phyloP scores from a whole-genome alignment of 176 grass and related monocot species.

The Eleusine coracana region DNA sequence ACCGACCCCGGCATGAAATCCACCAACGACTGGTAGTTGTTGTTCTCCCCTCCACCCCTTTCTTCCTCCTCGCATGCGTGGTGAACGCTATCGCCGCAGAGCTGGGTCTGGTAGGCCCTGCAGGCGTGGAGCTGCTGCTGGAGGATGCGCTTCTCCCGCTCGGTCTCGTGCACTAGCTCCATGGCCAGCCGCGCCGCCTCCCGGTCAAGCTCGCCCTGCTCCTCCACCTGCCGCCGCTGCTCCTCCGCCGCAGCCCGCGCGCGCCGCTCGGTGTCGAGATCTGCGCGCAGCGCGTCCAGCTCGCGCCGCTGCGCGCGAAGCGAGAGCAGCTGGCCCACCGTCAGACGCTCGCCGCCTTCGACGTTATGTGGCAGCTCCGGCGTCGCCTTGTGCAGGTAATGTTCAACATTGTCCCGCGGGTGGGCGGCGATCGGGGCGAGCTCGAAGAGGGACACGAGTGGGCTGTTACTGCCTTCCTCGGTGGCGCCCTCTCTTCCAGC shows the following conservation, averaged over 20 bases:
- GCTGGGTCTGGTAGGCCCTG: conserved; percentile 37
- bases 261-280: conserved; percentile 30
- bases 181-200: conserved; percentile 57
- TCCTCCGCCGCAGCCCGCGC: conserved; percentile 31
- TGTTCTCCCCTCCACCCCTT: not conserved
- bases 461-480: not conserved
- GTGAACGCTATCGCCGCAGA: not conserved
- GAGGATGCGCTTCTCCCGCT: conserved; percentile 47
- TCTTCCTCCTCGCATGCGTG: not conserved
- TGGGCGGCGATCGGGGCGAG: conserved; percentile 30
- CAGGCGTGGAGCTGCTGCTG: conserved; percentile 46
- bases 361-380: not conserved
- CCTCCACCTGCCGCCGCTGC: conserved; percentile 41
- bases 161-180: conserved; percentile 51
- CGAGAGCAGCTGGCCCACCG: conserved; percentile 7
- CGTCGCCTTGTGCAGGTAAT: not conserved
- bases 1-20: conserved; percentile 47
- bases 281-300: conserved; percentile 29
- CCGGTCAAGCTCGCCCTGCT: conserved; percentile 50
- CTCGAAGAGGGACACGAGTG: conserved; percentile 54
- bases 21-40: conserved; percentile 59
- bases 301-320: conserved; percentile 25
- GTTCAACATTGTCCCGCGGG: not conserved
- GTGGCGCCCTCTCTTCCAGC: not conserved
- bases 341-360: not conserved